These are phyloP conservation scores for Amanita pallidorosea DNA, from an alignment of 768 basidiomycete species.

Conservation along the genomic window DNA sequence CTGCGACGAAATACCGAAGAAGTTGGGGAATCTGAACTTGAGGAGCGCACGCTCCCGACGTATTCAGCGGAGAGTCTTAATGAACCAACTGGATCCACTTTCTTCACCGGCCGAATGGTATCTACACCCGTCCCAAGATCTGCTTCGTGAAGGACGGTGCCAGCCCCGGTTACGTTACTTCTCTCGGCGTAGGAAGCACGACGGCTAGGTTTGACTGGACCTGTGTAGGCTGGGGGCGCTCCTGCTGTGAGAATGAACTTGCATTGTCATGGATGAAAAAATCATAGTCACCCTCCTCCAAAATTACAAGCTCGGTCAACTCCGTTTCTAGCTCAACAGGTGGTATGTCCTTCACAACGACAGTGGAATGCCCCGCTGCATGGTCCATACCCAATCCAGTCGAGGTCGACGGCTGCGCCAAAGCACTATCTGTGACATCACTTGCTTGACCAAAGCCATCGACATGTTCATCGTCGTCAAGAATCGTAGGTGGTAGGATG, in stretches of 20 bases:
- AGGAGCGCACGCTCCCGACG: constrained; percentile 58
- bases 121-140: constrained; percentile 84
- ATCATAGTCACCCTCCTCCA: constrained; percentile 23
- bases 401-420: constrained; percentile 35
- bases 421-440: constrained; percentile 49
- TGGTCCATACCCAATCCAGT: constrained; percentile 37
- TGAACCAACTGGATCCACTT: constrained; percentile 73
- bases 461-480: constrained; percentile 56
- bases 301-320: not conserved
- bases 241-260: constrained; percentile 21
- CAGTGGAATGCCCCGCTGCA: constrained; percentile 58
- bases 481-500: constrained; percentile 25
- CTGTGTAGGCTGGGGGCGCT: constrained; percentile 63
- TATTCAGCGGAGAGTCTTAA: constrained; percentile 70
- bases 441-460: constrained; percentile 31
- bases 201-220: constrained; percentile 50
- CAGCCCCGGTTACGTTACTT: constrained; percentile 45
- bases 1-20: constrained; percentile 40
- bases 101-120: constrained; percentile 91
- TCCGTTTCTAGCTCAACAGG: constrained; percentile 9
- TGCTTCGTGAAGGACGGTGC: constrained; percentile 68
- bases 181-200: constrained; percentile 77
- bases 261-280: not conserved
- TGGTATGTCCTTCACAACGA: constrained; percentile 45
- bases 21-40: constrained; percentile 33